phyloP scores from a whole-genome alignment of 768 basidiomycete genomes.

The Pholiota molesta region DNA sequence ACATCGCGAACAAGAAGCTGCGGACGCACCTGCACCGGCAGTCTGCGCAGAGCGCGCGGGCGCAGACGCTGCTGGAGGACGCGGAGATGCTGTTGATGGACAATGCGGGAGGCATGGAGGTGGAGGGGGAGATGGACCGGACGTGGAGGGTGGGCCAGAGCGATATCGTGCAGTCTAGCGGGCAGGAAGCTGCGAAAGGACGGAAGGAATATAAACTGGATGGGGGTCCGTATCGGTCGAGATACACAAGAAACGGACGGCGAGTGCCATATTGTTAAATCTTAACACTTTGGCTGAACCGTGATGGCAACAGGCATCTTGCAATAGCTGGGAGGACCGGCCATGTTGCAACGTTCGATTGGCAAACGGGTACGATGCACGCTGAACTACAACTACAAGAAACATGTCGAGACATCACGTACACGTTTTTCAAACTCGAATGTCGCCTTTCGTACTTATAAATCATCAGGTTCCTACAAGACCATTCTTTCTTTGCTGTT shows the following conservation, averaged over 20 bases:
- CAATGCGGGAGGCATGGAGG: conserved; percentile 73
- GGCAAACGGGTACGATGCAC: conserved; percentile 85
- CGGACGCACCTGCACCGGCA: conserved; percentile 69
- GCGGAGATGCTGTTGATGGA: conserved; percentile 71
- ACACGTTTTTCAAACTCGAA: conserved; percentile 1
- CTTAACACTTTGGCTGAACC: background rate
- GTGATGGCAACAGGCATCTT: conserved; percentile 59
- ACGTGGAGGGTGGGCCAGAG: conserved; percentile 89
- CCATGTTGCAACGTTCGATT: conserved; percentile 93
- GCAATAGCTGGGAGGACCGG: conserved; percentile 84
- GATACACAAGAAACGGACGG: conserved; percentile 93
- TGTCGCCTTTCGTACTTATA: conserved; percentile 2
- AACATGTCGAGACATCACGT: conserved; percentile 90
- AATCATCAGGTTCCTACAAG: conserved; percentile 76
- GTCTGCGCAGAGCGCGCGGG: conserved; percentile 61
- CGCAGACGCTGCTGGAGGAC: conserved; percentile 66
- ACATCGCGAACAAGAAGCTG: conserved; percentile 77
- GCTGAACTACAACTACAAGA: conserved; percentile 89
- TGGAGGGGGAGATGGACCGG: conserved; percentile 79
- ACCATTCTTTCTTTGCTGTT: conserved; percentile 91
- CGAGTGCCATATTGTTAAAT: conserved; percentile 28
- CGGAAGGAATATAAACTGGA: conserved; percentile 81
- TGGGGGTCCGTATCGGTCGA: conserved; percentile 80
- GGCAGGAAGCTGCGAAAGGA: conserved; percentile 76
- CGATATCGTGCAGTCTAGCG: conserved; percentile 68